These are phyloP conservation scores for Fusarium sp. DNA, from an alignment of 2,329 filamentous ascomycete species.

Conservation along the genomic window DNA sequence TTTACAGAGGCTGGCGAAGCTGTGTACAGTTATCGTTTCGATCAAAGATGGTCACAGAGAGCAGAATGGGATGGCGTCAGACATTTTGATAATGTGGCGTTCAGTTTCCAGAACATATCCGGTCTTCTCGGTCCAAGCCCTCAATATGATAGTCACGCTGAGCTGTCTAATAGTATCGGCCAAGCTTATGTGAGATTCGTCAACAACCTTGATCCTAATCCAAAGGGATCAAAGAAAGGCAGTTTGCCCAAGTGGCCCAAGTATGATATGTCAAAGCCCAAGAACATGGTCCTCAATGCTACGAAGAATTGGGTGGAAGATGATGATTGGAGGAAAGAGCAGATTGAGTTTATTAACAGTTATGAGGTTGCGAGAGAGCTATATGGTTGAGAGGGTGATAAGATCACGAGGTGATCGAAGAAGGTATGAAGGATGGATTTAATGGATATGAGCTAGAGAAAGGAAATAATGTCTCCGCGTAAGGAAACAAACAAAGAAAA, in stretches of 20 bases:
- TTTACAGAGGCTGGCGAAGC: slow-evolving; percentile 49
- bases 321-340: slow-evolving; percentile 60
- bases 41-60: slow-evolving; percentile 58
- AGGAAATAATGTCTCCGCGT: neutral
- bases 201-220: slow-evolving; percentile 56
- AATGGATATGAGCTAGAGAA: neutral
- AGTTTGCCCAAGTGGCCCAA: slow-evolving; percentile 55
- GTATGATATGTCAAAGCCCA: slow-evolving; percentile 52
- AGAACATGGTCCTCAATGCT: slow-evolving; percentile 60
- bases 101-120: slow-evolving; percentile 62
- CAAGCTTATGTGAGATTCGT: slow-evolving; percentile 59
- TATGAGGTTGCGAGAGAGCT: slow-evolving; percentile 42
- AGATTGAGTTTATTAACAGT: slow-evolving; percentile 50
- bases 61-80: slow-evolving; percentile 54
- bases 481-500: neutral
- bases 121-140: slow-evolving; percentile 59
- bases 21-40: slow-evolving; percentile 63
- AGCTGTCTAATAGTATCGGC: slow-evolving; percentile 52
- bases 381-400: slow-evolving; percentile 17
- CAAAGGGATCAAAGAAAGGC: slow-evolving; percentile 20
- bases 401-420: neutral
- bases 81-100: slow-evolving; percentile 63
- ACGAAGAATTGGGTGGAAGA: slow-evolving; percentile 57
- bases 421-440: neutral
- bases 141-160: slow-evolving; percentile 52